phyloP scores from a whole-genome alignment of 176 grass and related monocot species.

The Avena eriantha region DNA sequence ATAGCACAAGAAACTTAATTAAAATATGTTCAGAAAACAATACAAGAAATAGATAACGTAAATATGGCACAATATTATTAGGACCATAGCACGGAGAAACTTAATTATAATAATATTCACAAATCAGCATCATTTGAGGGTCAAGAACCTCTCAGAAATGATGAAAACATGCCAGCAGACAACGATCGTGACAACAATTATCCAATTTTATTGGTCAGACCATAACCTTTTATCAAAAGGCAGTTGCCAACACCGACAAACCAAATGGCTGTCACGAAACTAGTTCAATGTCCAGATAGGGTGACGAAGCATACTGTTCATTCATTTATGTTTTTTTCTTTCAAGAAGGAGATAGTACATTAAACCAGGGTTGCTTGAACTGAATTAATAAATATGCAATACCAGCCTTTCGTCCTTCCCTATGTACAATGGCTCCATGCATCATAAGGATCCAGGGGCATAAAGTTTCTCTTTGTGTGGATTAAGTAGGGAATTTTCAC shows the following conservation, averaged over 20 bases:
- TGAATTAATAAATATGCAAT: neutral
- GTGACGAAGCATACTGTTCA: neutral
- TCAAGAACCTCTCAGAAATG: neutral
- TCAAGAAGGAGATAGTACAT: neutral
- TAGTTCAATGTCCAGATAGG: neutral
- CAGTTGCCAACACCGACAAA: neutral
- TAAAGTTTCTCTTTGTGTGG: neutral
- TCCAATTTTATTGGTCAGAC: neutral
- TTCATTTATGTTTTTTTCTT: neutral
- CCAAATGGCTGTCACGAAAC: neutral
- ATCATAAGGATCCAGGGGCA: neutral
- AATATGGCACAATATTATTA: slow-evolving; percentile 1
- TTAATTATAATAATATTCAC: neutral
- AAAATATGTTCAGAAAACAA: neutral
- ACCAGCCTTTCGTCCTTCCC: neutral
- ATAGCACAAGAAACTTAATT: slow-evolving; percentile 1
- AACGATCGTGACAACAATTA: neutral
- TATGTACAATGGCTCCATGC: neutral
- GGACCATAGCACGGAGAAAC: neutral
- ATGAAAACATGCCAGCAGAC: neutral
- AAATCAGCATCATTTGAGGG: neutral
- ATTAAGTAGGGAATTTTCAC: neutral
- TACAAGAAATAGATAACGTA: neutral
- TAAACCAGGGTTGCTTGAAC: neutral
- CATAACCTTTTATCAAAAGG: neutral